phyloP scores from a whole-genome alignment of 2,329 filamentous ascomycete genomes.

The Ascochyta rabiei region DNA sequence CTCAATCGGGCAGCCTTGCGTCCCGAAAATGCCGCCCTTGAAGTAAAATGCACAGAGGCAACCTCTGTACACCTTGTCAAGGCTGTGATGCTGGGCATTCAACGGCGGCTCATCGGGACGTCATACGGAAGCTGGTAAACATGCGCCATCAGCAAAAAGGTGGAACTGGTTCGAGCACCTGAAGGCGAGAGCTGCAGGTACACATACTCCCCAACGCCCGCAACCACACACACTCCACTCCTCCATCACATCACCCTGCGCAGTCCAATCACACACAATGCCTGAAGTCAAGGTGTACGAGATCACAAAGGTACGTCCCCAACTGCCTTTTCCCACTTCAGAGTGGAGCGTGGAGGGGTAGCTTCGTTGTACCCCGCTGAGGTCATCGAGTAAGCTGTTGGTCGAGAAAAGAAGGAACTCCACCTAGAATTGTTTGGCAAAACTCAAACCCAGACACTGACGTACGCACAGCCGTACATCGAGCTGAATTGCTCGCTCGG shows the following conservation, averaged over 20 bases:
- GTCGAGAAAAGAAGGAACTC: background rate
- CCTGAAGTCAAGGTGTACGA: slow-evolving; percentile 42
- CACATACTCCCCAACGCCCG: slow-evolving; percentile 9
- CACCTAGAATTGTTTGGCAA: background rate
- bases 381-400: slow-evolving; percentile 17
- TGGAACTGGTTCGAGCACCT: slow-evolving; percentile 29
- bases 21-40: slow-evolving; percentile 2
- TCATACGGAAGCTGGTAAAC: slow-evolving; percentile 36
- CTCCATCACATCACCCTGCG: slow-evolving; percentile 17
- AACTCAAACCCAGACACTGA: slow-evolving; percentile 10
- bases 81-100: slow-evolving; percentile 1
- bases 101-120: slow-evolving; percentile 34
- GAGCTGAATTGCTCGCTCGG: slow-evolving; percentile 69
- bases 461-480: slow-evolving; percentile 56
- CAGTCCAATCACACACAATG: slow-evolving; percentile 27
- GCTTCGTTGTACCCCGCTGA: slow-evolving; percentile 31
- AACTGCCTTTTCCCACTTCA: background rate
- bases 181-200: slow-evolving; percentile 2
- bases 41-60: background rate
- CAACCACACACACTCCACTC: slow-evolving; percentile 14
- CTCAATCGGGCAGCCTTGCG: background rate
- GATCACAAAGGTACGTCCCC: slow-evolving; percentile 43
- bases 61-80: background rate
- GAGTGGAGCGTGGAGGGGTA: slow-evolving; percentile 32
- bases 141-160: slow-evolving; percentile 42